A percentile compares a stretch with the other conserved stretches of the same genome.
Conservation (phyloP, 805 yeast genomes). For the Candida insectalens region DNA sequence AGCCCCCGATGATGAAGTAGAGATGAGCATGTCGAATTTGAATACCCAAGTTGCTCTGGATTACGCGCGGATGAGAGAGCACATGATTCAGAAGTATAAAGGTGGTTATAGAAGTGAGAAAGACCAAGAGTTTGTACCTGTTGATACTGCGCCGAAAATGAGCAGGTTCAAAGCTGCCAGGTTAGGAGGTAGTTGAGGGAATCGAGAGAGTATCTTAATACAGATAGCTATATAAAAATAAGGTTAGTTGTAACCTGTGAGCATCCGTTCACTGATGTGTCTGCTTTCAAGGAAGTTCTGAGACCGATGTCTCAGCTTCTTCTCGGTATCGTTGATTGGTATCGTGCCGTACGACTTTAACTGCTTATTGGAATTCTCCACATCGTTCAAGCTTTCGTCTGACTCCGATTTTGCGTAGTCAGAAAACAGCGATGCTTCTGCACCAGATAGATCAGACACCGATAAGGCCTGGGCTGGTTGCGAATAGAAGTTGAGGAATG, state of each 20-base stretch:
- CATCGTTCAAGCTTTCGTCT: too few relatives aligned
- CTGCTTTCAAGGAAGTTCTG: too few relatives aligned
- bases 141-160: constrained; percentile 44
- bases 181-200: constrained; percentile 6
- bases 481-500: constrained; percentile 3
- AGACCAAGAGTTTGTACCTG: constrained; percentile 55
- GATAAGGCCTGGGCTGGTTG: too few relatives aligned
- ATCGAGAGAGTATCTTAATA: neutral
- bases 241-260: too few relatives aligned
- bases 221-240: neutral
- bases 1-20: constrained; percentile 21
- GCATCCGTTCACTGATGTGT: too few relatives aligned
- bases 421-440: too few relatives aligned
- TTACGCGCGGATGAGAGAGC: constrained; percentile 47
- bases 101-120: constrained; percentile 40
- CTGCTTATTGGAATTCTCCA: too few relatives aligned
- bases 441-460: too few relatives aligned
- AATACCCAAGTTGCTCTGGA: constrained; percentile 41
- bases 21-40: constrained; percentile 25
- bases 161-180: constrained; percentile 64
- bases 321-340: too few relatives aligned
- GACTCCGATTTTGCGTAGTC: too few relatives aligned
- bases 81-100: constrained; percentile 32
- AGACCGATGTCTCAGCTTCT: too few relatives aligned
- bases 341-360: too few relatives aligned